Evolutionary conservation across 2,329 filamentous ascomycete species (phyloP).

Genomic region (Fusarium tuaranense): DNA sequence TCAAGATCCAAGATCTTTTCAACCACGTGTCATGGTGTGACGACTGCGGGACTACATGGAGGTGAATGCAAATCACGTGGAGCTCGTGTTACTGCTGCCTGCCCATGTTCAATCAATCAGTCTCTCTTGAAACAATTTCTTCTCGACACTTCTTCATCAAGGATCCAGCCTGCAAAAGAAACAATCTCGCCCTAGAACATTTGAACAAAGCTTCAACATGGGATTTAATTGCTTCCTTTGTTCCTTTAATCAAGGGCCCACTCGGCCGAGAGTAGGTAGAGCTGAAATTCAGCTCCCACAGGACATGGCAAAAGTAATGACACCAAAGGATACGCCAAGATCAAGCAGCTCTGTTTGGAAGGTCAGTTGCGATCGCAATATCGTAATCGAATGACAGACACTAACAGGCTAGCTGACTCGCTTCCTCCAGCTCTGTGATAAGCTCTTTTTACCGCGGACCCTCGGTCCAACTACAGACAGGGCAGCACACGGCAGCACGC

Average conservation of each 20-base stretch:
- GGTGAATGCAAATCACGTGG: neutral
- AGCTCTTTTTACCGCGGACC: conserved; percentile 12
- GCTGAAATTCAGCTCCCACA: neutral
- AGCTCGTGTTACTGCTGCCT: neutral
- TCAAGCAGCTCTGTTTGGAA: conserved; percentile 25
- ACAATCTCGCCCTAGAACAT: neutral
- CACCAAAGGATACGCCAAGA: conserved; percentile 23
- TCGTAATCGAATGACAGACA: conserved; percentile 6
- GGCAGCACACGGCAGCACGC: conserved; percentile 11
- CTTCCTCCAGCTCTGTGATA: neutral
- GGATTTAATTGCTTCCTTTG: neutral
- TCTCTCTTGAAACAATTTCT: neutral
- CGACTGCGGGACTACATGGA: neutral
- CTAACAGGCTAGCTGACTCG: conserved; percentile 22
- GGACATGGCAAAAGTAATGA: conserved; percentile 14
- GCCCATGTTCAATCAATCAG: neutral
- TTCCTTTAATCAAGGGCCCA: neutral
- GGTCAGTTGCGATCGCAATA: conserved; percentile 29
- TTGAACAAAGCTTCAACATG: neutral
- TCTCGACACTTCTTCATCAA: neutral
- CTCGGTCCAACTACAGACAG: conserved; percentile 18
- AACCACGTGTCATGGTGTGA: neutral
- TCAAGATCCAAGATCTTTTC: neutral
- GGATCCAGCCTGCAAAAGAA: neutral
- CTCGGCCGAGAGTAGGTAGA: neutral